A percentile compares a stretch with the other conserved stretches of the same genome.
These are phyloP conservation scores for Gliomastix tumulicola DNA, from an alignment of 2,329 filamentous ascomycete genomes.

Conservation along the genomic window DNA sequence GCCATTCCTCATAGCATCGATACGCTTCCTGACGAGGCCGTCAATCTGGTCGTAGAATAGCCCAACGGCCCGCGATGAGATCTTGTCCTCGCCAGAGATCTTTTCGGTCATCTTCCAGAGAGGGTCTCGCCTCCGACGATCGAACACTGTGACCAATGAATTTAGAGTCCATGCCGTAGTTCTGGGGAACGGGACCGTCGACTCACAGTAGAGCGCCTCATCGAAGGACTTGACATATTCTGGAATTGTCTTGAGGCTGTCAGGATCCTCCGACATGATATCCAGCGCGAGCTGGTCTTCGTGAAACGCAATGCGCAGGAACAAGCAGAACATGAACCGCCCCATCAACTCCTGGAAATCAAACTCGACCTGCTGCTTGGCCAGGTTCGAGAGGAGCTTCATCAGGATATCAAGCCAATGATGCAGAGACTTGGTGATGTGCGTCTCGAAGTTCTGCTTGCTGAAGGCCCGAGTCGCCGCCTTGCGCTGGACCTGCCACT, in stretches of 20 bases:
- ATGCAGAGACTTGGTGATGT: neutral
- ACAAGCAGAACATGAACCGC: neutral
- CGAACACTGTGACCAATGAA: neutral
- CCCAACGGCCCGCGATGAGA: neutral
- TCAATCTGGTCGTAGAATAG: neutral
- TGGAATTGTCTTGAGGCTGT: neutral
- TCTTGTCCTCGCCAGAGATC: neutral
- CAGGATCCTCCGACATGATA: neutral
- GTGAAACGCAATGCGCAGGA: neutral
- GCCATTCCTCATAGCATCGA: neutral
- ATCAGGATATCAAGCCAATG: neutral
- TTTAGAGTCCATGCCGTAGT: neutral
- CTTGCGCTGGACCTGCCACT: neutral
- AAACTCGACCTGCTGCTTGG: neutral
- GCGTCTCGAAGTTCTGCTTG: neutral
- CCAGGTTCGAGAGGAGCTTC: neutral
- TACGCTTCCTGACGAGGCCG: neutral
- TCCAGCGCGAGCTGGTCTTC: neutral
- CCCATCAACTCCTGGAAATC: neutral
- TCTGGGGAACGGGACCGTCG: neutral
- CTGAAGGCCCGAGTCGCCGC: neutral
- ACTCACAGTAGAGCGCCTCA: neutral
- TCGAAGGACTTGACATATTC: neutral
- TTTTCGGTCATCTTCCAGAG: neutral
- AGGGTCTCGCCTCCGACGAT: neutral